Percentiles rank a stretch among this genome's conserved stretches.
Conservation (phyloP, 768 basidiomycete species). For the Boletus reticulatus region DNA sequence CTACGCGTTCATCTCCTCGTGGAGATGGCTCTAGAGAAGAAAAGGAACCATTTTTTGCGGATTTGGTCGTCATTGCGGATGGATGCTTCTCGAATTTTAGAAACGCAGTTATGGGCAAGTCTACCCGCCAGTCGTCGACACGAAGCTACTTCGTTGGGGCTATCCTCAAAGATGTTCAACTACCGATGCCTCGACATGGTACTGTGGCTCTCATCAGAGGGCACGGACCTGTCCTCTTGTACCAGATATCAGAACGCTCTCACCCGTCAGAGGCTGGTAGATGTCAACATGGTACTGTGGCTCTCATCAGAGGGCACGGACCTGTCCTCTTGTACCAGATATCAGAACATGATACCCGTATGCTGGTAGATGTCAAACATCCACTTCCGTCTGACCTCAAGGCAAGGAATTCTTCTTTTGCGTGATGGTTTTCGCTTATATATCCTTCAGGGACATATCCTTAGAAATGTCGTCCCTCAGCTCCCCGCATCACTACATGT, state of each 20-base stretch:
- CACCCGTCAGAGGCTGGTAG: constrained; percentile 94
- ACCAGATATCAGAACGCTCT: constrained; percentile 89
- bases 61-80: constrained; percentile 86
- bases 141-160: constrained; percentile 84
- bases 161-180: constrained; percentile 69
- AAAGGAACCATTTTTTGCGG: constrained; percentile 62
- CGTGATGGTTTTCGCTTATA: constrained; percentile 1
- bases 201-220: constrained; percentile 82
- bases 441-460: constrained; percentile 57
- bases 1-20: constrained; percentile 42
- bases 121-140: constrained; percentile 48
- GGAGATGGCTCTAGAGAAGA: constrained; percentile 32
- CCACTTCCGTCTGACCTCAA: constrained; percentile 83
- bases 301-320: constrained; percentile 73
- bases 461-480: constrained; percentile 71
- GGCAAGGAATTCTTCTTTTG: constrained; percentile 33
- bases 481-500: constrained; percentile 72
- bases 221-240: constrained; percentile 85
- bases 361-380: constrained; percentile 86
- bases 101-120: constrained; percentile 54
- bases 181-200: constrained; percentile 77
- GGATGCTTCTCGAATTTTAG: constrained; percentile 96
- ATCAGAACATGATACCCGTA: constrained; percentile 82
- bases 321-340: constrained; percentile 96
- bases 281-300: constrained; percentile 88